Percentiles rank a stretch among this genome's conserved stretches.
These are phyloP conservation scores for Hypomyces perniciosus DNA, from an alignment of 2,329 filamentous ascomycete species.

Conservation along the genomic window DNA sequence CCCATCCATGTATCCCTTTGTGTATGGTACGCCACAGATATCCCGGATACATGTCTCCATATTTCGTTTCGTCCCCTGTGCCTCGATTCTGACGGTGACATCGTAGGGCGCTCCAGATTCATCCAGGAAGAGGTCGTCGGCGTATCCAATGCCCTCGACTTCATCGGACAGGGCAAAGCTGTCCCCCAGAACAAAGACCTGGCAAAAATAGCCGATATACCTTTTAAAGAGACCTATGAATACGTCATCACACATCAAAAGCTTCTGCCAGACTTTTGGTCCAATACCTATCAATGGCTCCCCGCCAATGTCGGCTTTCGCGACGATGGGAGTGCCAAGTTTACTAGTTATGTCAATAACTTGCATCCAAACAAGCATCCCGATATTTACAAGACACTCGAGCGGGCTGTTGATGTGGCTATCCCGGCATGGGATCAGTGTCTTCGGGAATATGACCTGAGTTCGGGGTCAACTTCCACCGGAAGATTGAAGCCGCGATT, in stretches of 20 bases:
- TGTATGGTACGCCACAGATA: constrained; percentile 6
- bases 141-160: constrained; percentile 20
- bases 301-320: constrained; percentile 34
- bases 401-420: constrained; percentile 26
- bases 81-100: not conserved
- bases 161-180: constrained; percentile 21
- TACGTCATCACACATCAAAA: not conserved
- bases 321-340: constrained; percentile 22
- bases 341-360: constrained; percentile 41
- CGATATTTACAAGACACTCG: constrained; percentile 28
- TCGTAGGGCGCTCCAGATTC: constrained; percentile 3
- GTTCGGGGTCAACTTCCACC: not conserved
- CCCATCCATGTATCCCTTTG: constrained; percentile 14
- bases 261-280: constrained; percentile 15
- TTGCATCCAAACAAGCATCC: constrained; percentile 28
- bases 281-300: constrained; percentile 19
- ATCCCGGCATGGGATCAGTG: constrained; percentile 43
- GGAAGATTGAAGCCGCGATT: constrained; percentile 4
- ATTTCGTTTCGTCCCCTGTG: no score
- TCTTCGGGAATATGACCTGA: not conserved
- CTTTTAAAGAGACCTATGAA: no score
- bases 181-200: not conserved
- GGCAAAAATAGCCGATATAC: not conserved
- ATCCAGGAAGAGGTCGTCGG: constrained; percentile 18
- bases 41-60: no score